A percentile compares a stretch with the other conserved stretches of the same genome.
These are phyloP conservation scores for Dendrobium huoshanense DNA, from an alignment of 106 monocot species.

Conservation along the genomic window DNA sequence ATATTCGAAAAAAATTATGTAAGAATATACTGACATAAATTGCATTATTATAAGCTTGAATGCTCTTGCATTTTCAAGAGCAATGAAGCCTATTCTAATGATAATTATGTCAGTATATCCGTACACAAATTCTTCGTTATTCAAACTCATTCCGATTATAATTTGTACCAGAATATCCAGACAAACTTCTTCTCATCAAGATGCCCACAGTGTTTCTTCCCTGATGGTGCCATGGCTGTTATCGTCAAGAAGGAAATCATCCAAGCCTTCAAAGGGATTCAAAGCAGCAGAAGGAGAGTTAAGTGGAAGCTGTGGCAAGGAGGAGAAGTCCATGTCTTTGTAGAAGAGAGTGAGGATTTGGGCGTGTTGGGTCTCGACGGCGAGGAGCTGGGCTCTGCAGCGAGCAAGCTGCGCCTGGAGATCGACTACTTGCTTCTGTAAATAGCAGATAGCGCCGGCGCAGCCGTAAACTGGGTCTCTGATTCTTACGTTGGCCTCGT, in stretches of 20 bases:
- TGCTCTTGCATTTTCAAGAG: too few species aligned
- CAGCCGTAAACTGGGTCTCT: conserved; percentile 16
- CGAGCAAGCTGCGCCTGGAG: conserved; percentile 15
- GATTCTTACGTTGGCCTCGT: conserved; percentile 9
- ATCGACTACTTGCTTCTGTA: conserved; percentile 17
- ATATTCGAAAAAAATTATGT: too few species aligned
- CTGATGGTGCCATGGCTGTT: neutral
- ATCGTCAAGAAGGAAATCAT: neutral
- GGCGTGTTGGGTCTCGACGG: neutral
- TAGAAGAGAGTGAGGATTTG: neutral
- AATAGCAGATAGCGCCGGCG: conserved; percentile 9
- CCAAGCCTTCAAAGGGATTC: too few species aligned
- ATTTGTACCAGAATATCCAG: too few species aligned
- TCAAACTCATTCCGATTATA: too few species aligned
- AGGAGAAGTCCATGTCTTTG: neutral
- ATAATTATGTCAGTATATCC: too few species aligned
- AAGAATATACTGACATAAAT: too few species aligned
- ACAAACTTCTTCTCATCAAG: too few species aligned
- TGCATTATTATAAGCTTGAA: too few species aligned
- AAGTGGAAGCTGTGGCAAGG: neutral
- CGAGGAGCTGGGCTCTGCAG: conserved; percentile 5
- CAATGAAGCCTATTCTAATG: too few species aligned
- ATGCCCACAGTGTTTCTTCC: neutral
- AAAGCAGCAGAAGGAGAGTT: neutral
- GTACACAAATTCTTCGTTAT: too few species aligned